A percentile compares a stretch with the other conserved stretches of the same genome.
Conservation (phyloP, 305 asterid genomes). For the Ajuga reptans region DNA sequence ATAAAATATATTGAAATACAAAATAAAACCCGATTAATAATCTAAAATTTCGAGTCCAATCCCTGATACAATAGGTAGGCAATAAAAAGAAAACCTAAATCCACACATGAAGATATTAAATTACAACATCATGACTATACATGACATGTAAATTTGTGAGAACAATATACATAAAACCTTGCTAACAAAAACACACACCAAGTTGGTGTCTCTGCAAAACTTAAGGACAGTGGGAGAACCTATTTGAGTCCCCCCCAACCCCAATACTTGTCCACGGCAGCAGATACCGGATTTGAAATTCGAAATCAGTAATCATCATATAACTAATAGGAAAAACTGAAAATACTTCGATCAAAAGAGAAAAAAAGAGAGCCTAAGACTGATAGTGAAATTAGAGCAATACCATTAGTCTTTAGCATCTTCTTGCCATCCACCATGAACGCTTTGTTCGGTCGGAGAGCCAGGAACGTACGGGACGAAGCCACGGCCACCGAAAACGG, state of each 20-base stretch:
- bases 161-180: constrained; percentile 11
- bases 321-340: background rate
- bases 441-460: constrained; percentile 45
- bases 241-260: background rate
- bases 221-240: background rate
- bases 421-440: constrained; percentile 29
- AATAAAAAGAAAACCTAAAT: background rate
- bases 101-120: background rate
- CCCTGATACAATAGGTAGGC: background rate
- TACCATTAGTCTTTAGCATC: constrained; percentile 18
- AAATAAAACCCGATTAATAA: no score
- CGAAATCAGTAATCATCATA: background rate
- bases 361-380: background rate
- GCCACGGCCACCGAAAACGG: constrained; percentile 64
- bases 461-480: constrained; percentile 50
- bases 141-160: constrained; percentile 9
- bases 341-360: background rate
- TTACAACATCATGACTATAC: constrained; percentile 18
- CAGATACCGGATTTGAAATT: background rate
- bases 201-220: constrained; percentile 16
- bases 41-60: no score
- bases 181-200: constrained; percentile 16
- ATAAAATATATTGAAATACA: no score
- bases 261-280: background rate
- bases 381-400: background rate